A percentile compares a stretch with the other conserved stretches of the same genome.
Conservation (phyloP, 257 asterid genomes). For the Solanum medicagineum region DNA sequence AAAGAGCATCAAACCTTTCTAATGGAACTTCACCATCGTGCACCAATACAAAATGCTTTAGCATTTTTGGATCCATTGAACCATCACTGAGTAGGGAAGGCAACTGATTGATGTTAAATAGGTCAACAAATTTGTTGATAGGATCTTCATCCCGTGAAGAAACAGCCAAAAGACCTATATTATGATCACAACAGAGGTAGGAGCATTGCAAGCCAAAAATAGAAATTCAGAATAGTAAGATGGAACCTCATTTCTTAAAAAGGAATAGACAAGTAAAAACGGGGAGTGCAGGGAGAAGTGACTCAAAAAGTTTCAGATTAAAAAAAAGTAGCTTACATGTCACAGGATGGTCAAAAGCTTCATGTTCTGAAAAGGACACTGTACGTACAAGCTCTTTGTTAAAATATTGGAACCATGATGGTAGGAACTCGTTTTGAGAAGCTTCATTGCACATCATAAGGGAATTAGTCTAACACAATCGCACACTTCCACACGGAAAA, state of each 20-base stretch:
- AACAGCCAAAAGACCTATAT: conserved; percentile 81
- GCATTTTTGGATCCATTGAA: conserved; percentile 92
- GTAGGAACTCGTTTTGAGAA: conserved; percentile 53
- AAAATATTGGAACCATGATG: conserved; percentile 83
- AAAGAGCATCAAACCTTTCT: conserved; percentile 48
- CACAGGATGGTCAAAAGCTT: conserved; percentile 97
- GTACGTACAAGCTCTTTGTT: conserved; percentile 72
- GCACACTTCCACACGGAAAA: background rate
- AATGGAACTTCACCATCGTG: conserved; percentile 55
- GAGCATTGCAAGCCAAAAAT: conserved; percentile 16
- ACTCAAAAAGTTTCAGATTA: background rate
- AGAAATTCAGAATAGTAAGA: background rate
- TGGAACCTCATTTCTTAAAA: conserved; percentile 7
- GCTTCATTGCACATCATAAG: conserved; percentile 36
- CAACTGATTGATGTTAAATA: conserved; percentile 66
- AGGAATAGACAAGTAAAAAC: background rate
- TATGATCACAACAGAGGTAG: conserved; percentile 3
- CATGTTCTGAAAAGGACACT: conserved; percentile 90
- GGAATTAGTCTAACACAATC: conserved; percentile 8
- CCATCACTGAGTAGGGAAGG: conserved; percentile 86
- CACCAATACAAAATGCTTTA: conserved; percentile 75
- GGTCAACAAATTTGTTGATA: conserved; percentile 66
- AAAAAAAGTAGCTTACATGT: conserved; percentile 50
- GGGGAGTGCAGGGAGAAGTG: background rate
- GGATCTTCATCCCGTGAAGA: conserved; percentile 83